phyloP scores from a whole-genome alignment of 2,329 filamentous ascomycete species.

The Alternaria longipes region DNA sequence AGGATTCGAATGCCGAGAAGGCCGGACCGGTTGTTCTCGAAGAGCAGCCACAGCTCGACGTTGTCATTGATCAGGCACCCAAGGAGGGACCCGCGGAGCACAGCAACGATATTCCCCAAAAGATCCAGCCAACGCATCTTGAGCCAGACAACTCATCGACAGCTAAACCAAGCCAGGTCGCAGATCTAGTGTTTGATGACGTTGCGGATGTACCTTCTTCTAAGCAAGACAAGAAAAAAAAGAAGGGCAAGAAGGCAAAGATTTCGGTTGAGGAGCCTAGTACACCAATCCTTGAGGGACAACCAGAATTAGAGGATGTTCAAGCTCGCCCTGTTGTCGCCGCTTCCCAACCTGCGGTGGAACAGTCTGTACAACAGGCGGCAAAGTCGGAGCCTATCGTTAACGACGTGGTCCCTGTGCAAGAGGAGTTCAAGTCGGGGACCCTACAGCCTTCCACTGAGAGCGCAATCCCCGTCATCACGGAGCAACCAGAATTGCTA shows the following conservation, averaged over 20 bases:
- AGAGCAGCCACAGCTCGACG: neutral
- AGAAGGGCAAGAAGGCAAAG: slow-evolving; percentile 37
- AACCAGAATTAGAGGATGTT: slow-evolving; percentile 7
- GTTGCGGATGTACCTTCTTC: neutral
- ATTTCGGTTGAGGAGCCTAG: slow-evolving; percentile 20
- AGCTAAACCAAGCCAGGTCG: neutral
- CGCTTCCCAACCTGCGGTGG: neutral
- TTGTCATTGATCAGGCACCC: neutral
- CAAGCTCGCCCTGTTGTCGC: neutral
- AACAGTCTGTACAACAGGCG: slow-evolving; percentile 1
- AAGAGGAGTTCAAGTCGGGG: slow-evolving; percentile 5
- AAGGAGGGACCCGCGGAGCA: neutral
- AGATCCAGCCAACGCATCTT: neutral
- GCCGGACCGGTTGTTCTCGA: neutral
- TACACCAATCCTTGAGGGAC: slow-evolving; percentile 21
- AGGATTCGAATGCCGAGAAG: neutral
- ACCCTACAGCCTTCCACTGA: neutral
- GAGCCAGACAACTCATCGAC: neutral
- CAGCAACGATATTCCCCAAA: neutral
- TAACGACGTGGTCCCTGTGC: neutral
- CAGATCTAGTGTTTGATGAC: slow-evolving; percentile 1
- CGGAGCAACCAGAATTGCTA: slow-evolving; percentile 9
- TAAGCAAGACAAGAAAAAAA: slow-evolving; percentile 41
- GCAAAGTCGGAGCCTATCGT: neutral
- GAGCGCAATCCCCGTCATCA: neutral